A percentile compares a stretch with the other conserved stretches of the same genome.
These are phyloP conservation scores for Dalbergia cochinchinensis DNA, from an alignment of 306 rosid species.

Conservation along the genomic window DNA sequence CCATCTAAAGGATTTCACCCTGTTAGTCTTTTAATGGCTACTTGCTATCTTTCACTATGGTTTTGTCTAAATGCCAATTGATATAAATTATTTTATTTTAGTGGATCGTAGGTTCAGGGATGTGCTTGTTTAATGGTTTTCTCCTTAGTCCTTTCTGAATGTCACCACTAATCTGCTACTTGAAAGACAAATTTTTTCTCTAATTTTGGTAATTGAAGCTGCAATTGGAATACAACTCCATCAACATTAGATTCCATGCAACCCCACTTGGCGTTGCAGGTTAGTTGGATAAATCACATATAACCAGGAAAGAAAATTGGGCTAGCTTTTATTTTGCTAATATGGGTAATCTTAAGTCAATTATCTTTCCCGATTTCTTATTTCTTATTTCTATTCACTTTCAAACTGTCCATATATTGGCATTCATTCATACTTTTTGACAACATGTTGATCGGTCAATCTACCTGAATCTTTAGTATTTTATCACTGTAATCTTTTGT, in stretches of 20 bases:
- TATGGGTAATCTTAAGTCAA: neutral
- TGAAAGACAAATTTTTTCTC: too few relatives aligned
- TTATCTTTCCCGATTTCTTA: neutral
- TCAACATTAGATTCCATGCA: neutral
- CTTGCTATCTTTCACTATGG: conserved; percentile 10
- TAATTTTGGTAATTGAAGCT: too few relatives aligned
- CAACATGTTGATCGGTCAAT: neutral
- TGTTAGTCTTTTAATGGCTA: conserved; percentile 14
- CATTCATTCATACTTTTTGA: neutral
- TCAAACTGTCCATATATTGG: conserved; percentile 14
- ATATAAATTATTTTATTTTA: conserved; percentile 7
- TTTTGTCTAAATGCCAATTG: neutral
- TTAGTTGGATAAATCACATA: neutral
- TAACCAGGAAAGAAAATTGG: conserved; percentile 1
- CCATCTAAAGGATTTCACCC: conserved; percentile 4
- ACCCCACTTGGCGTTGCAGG: neutral
- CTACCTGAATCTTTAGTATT: neutral
- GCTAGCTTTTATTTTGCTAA: neutral
- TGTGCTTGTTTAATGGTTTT: neutral
- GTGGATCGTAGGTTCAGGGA: neutral
- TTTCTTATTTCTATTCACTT: neutral
- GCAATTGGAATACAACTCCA: neutral
- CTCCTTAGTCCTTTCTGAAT: too few relatives aligned
- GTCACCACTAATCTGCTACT: too few relatives aligned
- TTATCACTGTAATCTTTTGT: neutral